phyloP scores from a whole-genome alignment of 2,329 filamentous ascomycete genomes.

The Aaosphaeria arxii region DNA sequence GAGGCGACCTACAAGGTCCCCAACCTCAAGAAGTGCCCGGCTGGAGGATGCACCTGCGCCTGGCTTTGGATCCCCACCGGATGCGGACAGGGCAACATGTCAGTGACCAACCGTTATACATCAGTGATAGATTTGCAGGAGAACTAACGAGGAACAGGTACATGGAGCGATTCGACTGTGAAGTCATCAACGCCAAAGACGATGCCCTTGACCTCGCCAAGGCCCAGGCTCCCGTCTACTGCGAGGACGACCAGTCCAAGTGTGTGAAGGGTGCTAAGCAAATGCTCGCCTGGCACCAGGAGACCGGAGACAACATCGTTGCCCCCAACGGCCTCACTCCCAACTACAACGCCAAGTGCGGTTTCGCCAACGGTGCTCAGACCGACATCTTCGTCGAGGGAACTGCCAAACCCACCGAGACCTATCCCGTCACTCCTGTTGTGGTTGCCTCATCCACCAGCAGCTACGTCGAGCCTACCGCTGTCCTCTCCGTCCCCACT shows the following conservation, averaged over 20 bases:
- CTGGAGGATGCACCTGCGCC: constrained; percentile 40
- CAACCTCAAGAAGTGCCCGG: constrained; percentile 35
- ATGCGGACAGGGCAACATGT: constrained; percentile 40
- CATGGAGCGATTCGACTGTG: constrained; percentile 52
- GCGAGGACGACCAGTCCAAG: constrained; percentile 38
- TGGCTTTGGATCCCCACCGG: constrained; percentile 43
- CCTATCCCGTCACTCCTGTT: too few relatives aligned
- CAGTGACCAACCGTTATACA: constrained; percentile 1
- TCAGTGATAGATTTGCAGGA: not conserved
- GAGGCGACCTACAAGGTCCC: constrained; percentile 38
- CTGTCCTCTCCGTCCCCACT: not conserved
- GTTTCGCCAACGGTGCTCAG: constrained; percentile 21
- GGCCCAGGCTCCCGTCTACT: constrained; percentile 43
- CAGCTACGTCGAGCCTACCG: too few relatives aligned
- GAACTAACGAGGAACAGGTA: constrained; percentile 21
- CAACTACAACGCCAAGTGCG: constrained; percentile 22
- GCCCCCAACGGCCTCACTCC: constrained; percentile 11
- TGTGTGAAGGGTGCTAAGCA: constrained; percentile 51
- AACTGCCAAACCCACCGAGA: not conserved
- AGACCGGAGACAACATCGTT: constrained; percentile 21
- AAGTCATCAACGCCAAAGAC: constrained; percentile 44
- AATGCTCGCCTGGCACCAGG: constrained; percentile 49
- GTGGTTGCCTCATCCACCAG: too few relatives aligned
- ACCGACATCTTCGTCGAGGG: constrained; percentile 18
- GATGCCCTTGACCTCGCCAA: constrained; percentile 38